Evolutionary conservation across 192 early-diverging fungal species (phyloP).

Genomic region (Gorgonomyces haynaldii): DNA sequence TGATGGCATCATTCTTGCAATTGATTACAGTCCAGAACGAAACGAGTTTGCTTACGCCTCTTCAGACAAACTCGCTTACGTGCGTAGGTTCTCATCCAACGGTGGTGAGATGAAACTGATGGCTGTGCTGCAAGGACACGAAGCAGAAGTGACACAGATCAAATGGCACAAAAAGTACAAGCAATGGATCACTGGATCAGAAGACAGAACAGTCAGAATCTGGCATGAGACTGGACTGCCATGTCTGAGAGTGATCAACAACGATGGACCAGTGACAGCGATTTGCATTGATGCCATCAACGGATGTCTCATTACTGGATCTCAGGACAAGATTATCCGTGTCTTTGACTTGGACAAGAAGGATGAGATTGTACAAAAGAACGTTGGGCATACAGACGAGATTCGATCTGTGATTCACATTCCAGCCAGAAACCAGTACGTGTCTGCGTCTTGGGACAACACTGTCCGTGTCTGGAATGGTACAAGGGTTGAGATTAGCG

Average conservation of each 20-base stretch:
- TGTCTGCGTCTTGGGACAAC: slow-evolving; percentile 47
- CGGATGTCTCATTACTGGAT: slow-evolving; percentile 42
- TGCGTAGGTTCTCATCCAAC: slow-evolving; percentile 37
- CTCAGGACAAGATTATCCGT: slow-evolving; percentile 40
- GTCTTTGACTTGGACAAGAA: slow-evolving; percentile 46
- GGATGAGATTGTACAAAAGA: slow-evolving; percentile 45
- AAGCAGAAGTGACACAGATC: slow-evolving; percentile 49
- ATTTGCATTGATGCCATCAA: slow-evolving; percentile 39
- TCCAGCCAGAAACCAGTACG: slow-evolving; percentile 42
- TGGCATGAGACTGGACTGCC: slow-evolving; percentile 44
- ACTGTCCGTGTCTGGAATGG: slow-evolving; percentile 49
- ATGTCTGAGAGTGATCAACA: slow-evolving; percentile 41
- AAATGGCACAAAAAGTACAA: slow-evolving; percentile 31
- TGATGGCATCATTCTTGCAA: slow-evolving; percentile 42
- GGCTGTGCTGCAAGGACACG: slow-evolving; percentile 46
- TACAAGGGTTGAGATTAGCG: slow-evolving; percentile 12
- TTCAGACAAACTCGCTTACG: slow-evolving; percentile 41
- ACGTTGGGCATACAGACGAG: slow-evolving; percentile 46
- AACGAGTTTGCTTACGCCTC: slow-evolving; percentile 44
- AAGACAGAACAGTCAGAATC: slow-evolving; percentile 46
- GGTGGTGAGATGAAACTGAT: slow-evolving; percentile 39
- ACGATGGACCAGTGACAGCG: slow-evolving; percentile 43
- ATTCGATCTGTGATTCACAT: slow-evolving; percentile 40
- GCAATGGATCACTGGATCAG: slow-evolving; percentile 50
- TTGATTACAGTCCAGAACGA: slow-evolving; percentile 37